Percentiles rank a stretch among this genome's conserved stretches.
phyloP scores from a whole-genome alignment of 2,329 filamentous ascomycete genomes.

The Geosmithia morbida region DNA sequence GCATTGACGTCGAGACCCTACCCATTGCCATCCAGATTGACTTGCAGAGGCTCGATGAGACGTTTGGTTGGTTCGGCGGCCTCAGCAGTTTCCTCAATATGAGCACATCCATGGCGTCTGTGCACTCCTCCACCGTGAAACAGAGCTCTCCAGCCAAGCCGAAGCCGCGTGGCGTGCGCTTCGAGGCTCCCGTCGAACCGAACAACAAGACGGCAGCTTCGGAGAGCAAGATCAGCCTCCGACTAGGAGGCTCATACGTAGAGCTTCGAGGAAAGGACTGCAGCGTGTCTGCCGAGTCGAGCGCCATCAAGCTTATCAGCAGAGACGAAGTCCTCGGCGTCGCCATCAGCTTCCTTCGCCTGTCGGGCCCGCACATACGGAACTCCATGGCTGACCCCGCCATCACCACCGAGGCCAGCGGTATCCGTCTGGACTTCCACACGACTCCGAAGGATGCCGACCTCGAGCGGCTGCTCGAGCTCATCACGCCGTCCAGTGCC shows the following conservation, averaged over 20 bases:
- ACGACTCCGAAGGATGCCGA: slow-evolving; percentile 63
- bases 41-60: slow-evolving; percentile 69
- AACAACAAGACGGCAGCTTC: slow-evolving; percentile 29
- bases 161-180: slow-evolving; percentile 42
- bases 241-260: slow-evolving; percentile 63
- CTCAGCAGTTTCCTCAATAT: slow-evolving; percentile 84
- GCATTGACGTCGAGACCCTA: slow-evolving; percentile 57
- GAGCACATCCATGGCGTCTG: slow-evolving; percentile 69
- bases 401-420: slow-evolving; percentile 46
- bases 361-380: slow-evolving; percentile 55
- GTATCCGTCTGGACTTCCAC: slow-evolving; percentile 59
- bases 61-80: slow-evolving; percentile 78
- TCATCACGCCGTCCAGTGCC: slow-evolving; percentile 85
- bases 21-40: slow-evolving; percentile 67
- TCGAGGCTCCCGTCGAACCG: slow-evolving; percentile 36
- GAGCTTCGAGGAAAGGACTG: slow-evolving; percentile 68
- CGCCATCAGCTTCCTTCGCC: slow-evolving; percentile 58
- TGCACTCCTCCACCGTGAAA: slow-evolving; percentile 27
- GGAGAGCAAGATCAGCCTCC: slow-evolving; percentile 57
- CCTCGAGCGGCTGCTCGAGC: slow-evolving; percentile 63
- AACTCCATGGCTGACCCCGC: slow-evolving; percentile 40
- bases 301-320: slow-evolving; percentile 67
- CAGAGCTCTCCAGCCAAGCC: slow-evolving; percentile 19
- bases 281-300: slow-evolving; percentile 60
- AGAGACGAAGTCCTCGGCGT: slow-evolving; percentile 59